Evolutionary conservation across 768 basidiomycete genomes (phyloP).

Genomic region (Boletus vinaceobasis): DNA sequence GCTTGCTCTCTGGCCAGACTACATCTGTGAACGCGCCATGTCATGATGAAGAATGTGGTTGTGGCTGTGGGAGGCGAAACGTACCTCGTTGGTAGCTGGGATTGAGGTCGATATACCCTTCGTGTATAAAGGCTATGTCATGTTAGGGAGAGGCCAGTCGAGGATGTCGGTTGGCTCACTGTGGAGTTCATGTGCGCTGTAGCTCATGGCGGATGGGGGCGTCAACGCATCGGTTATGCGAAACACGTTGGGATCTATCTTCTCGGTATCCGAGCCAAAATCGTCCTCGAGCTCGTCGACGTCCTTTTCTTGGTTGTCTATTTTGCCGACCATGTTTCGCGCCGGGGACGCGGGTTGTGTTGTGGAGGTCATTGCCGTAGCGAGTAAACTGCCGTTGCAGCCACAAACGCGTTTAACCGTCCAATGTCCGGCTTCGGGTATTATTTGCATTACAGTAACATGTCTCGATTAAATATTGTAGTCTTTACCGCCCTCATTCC

Average conservation of each 20-base stretch:
- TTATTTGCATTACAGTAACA: background rate
- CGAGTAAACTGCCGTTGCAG: background rate
- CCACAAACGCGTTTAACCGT: conserved; percentile 14
- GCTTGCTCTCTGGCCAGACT: conserved; percentile 72
- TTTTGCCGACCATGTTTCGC: conserved; percentile 18
- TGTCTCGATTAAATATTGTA: background rate
- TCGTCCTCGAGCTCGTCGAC: conserved; percentile 47
- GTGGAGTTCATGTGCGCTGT: conserved; percentile 46
- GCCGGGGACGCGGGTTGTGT: background rate
- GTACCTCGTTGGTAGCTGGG: conserved; percentile 72
- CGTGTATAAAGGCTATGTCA: conserved; percentile 56
- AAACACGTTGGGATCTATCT: conserved; percentile 40
- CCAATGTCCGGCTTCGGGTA: background rate
- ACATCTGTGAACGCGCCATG: conserved; percentile 45
- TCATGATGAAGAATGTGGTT: background rate
- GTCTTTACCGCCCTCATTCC: conserved; percentile 19
- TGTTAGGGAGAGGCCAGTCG: background rate
- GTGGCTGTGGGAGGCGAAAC: conserved; percentile 3
- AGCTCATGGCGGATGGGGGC: conserved; percentile 38
- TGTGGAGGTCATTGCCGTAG: background rate
- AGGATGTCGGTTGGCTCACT: conserved; percentile 30
- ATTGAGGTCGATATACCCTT: conserved; percentile 65
- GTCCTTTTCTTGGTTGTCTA: conserved; percentile 35
- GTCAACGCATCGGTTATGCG: conserved; percentile 41
- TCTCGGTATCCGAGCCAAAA: conserved; percentile 39